Conservation (phyloP, 768 basidiomycete species). For the Harrya chromipes region DNA sequence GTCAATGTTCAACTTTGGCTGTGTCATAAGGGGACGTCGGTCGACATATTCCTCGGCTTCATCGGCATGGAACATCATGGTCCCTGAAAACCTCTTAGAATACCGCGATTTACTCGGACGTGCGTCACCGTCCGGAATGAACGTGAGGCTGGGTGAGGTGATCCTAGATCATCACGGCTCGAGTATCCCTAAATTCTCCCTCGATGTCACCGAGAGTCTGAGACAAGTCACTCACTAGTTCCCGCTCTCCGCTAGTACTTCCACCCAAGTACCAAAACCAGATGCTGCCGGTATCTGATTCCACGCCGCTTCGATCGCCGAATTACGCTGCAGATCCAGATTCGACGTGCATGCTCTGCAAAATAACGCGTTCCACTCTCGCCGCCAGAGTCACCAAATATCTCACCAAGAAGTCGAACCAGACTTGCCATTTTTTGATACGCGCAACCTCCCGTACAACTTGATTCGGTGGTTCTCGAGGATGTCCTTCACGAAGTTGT, state of each 20-base stretch:
- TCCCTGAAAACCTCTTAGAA: too few species aligned
- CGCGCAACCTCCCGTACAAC: background rate
- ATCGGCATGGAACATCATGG: too few species aligned
- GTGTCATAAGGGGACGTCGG: too few species aligned
- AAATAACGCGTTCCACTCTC: background rate
- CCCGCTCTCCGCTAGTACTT: background rate
- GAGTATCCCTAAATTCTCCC: too few species aligned
- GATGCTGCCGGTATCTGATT: slow-evolving; percentile 1
- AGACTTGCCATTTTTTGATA: background rate
- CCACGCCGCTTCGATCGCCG: background rate
- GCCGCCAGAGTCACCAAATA: background rate
- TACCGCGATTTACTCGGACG: too few species aligned
- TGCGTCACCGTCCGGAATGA: too few species aligned
- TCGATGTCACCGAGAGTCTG: too few species aligned
- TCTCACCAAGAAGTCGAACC: background rate
- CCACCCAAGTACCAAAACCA: slow-evolving; percentile 6
- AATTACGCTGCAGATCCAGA: background rate
- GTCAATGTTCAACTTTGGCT: too few species aligned
- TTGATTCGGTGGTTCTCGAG: background rate
- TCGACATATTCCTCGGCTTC: too few species aligned
- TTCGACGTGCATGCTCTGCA: background rate
- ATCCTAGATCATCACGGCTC: too few species aligned
- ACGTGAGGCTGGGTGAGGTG: too few species aligned
- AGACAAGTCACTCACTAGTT: too few species aligned
- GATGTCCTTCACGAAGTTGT: background rate